A percentile compares a stretch with the other conserved stretches of the same genome.
Conservation (phyloP, 805 yeast species). For the Zygotorulaspora danielsina region DNA sequence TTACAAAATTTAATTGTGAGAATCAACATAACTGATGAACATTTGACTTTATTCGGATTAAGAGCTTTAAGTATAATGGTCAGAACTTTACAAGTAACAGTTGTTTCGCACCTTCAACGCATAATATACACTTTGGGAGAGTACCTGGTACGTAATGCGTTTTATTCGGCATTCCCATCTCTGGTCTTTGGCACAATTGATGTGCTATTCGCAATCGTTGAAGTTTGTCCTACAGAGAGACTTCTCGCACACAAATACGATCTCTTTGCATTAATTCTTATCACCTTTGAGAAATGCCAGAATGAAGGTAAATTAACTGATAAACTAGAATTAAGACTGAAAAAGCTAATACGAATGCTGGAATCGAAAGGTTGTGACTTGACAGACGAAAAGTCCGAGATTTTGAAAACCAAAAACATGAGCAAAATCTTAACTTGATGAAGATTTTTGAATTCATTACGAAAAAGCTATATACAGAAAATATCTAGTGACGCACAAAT, state of each 20-base stretch:
- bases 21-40: conserved; percentile 21
- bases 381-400: conserved; percentile 10
- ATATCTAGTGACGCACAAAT: not conserved
- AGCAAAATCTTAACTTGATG: not conserved
- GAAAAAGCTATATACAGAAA: not conserved
- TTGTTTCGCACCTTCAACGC: conserved; percentile 24
- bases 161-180: conserved; percentile 20
- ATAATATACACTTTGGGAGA: conserved; percentile 30
- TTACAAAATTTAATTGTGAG: conserved; percentile 30
- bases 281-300: conserved; percentile 25
- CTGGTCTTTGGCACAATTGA: conserved; percentile 17
- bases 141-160: conserved; percentile 28
- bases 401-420: conserved; percentile 5
- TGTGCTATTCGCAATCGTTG: conserved; percentile 11
- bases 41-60: conserved; percentile 17
- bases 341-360: conserved; percentile 4
- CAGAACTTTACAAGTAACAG: conserved; percentile 7
- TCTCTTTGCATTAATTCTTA: conserved; percentile 20
- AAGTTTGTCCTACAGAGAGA: conserved; percentile 20
- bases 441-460: not conserved
- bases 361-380: conserved; percentile 16
- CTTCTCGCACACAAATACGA: conserved; percentile 26
- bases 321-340: not conserved
- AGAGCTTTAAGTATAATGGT: conserved; percentile 6
- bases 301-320: conserved; percentile 24